Evolutionary conservation across 2,329 filamentous ascomycete species (phyloP).

Genomic region (Anthostomella pinea): DNA sequence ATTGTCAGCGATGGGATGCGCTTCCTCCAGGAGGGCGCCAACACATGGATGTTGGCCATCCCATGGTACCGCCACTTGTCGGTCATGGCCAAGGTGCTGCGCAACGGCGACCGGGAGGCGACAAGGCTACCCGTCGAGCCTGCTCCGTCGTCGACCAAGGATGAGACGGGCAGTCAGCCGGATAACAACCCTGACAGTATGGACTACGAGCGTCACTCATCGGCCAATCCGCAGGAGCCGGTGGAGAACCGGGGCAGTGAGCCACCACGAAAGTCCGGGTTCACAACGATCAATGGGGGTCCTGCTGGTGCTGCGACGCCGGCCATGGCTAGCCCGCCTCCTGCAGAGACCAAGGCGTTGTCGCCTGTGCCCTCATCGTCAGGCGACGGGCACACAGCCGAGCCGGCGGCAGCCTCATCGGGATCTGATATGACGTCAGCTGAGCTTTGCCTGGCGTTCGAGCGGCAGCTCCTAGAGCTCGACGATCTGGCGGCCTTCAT

Average conservation of each 20-base stretch:
- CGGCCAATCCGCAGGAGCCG: slow-evolving; percentile 32
- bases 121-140: slow-evolving; percentile 29
- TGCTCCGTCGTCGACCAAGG: slow-evolving; percentile 46
- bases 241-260: slow-evolving; percentile 49
- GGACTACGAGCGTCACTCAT: slow-evolving; percentile 52
- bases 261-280: slow-evolving; percentile 52
- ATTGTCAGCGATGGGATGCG: slow-evolving; percentile 58
- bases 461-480: slow-evolving; percentile 57
- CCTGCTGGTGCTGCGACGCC: slow-evolving; percentile 48
- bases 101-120: slow-evolving; percentile 45
- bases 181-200: slow-evolving; percentile 55
- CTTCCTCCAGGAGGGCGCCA: slow-evolving; percentile 56
- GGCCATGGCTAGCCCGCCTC: slow-evolving; percentile 44
- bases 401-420: slow-evolving; percentile 25
- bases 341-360: slow-evolving; percentile 37
- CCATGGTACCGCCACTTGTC: slow-evolving; percentile 59
- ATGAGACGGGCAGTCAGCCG: slow-evolving; percentile 53
- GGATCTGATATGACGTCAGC: slow-evolving; percentile 54
- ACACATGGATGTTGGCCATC: slow-evolving; percentile 57
- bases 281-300: slow-evolving; percentile 58
- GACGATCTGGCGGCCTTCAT: slow-evolving; percentile 62
- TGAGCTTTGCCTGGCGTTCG: slow-evolving; percentile 57
- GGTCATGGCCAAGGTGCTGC: slow-evolving; percentile 60
- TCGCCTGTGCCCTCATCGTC: slow-evolving; percentile 31
- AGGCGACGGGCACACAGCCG: slow-evolving; percentile 22